phyloP scores from a whole-genome alignment of 2,329 filamentous ascomycete species.

The Pseudopithomyces chartarum region DNA sequence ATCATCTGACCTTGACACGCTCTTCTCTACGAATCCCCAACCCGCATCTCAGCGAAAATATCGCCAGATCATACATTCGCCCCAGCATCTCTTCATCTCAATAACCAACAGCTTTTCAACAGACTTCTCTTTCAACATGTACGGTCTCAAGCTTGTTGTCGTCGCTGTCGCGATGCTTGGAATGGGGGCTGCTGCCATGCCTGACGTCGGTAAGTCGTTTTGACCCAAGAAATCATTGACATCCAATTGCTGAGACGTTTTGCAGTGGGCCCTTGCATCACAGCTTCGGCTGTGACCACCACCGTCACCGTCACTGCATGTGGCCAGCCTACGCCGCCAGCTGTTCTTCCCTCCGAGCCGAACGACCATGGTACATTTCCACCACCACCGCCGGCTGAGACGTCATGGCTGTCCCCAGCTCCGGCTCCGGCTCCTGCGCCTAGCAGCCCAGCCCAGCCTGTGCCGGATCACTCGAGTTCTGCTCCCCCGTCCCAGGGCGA shows the following conservation, averaged over 20 bases:
- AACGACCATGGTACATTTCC: not conserved
- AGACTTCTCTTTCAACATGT: slow-evolving; percentile 27
- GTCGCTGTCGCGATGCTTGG: slow-evolving; percentile 23
- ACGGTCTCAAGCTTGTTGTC: slow-evolving; percentile 31
- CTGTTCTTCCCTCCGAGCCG: slow-evolving; percentile 8
- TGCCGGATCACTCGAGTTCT: slow-evolving; percentile 1
- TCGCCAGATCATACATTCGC: slow-evolving; percentile 22
- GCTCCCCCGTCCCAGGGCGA: not conserved
- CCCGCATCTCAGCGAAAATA: slow-evolving; percentile 30
- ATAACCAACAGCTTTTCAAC: slow-evolving; percentile 15
- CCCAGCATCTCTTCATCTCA: slow-evolving; percentile 25
- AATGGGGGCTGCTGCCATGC: slow-evolving; percentile 21
- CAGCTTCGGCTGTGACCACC: slow-evolving; percentile 26
- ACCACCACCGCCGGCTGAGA: not conserved
- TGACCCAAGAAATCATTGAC: not conserved
- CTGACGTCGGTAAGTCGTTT: not conserved
- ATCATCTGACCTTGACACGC: slow-evolving; percentile 9
- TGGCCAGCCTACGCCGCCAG: slow-evolving; percentile 15
- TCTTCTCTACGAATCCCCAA: slow-evolving; percentile 12
- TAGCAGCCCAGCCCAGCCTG: not conserved
- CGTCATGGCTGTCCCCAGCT: not conserved
- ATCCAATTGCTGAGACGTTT: slow-evolving; percentile 10
- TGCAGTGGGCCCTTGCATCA: slow-evolving; percentile 11
- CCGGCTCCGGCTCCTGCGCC: not conserved
- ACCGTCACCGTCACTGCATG: slow-evolving; percentile 35